Conservation (phyloP, 352 stramenopile genomes). For the Pythium dissotocum region DNA sequence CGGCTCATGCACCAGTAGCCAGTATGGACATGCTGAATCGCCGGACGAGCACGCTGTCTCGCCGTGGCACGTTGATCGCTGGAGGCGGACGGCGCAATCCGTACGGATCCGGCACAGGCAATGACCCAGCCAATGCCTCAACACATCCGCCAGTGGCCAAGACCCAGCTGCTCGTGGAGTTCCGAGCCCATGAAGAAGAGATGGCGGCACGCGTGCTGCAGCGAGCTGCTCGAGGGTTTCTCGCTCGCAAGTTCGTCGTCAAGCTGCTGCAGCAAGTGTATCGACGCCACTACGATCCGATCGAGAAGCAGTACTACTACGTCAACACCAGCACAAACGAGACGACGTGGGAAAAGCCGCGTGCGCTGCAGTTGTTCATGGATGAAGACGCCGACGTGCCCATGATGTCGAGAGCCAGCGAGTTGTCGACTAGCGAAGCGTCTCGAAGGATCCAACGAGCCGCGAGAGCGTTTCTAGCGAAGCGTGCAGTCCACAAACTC, state of each 20-base stretch:
- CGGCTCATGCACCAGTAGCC: neutral
- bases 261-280: conserved; percentile 48
- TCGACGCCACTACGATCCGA: conserved; percentile 61
- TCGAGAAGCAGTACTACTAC: conserved; percentile 63
- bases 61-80: conserved; percentile 28
- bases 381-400: conserved; percentile 24
- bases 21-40: conserved; percentile 23
- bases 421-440: conserved; percentile 36
- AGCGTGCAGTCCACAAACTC: conserved; percentile 38
- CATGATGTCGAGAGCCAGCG: neutral
- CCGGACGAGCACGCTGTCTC: conserved; percentile 10
- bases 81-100: conserved; percentile 18
- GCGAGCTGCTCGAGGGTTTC: conserved; percentile 35
- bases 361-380: conserved; percentile 48
- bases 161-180: conserved; percentile 53
- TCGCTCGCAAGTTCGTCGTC: conserved; percentile 43
- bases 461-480: conserved; percentile 41
- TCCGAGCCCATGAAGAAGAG: conserved; percentile 57
- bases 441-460: conserved; percentile 53
- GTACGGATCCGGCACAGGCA: neutral
- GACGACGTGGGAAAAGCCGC: conserved; percentile 58
- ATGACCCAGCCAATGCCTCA: neutral
- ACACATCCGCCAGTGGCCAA: neutral
- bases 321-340: conserved; percentile 68
- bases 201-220: conserved; percentile 52